Evolutionary conservation across 345 rosid species (phyloP), one percentile per base, ranked within the genome.

Genomic region (Psidium friedrichsthalianum): DNA sequence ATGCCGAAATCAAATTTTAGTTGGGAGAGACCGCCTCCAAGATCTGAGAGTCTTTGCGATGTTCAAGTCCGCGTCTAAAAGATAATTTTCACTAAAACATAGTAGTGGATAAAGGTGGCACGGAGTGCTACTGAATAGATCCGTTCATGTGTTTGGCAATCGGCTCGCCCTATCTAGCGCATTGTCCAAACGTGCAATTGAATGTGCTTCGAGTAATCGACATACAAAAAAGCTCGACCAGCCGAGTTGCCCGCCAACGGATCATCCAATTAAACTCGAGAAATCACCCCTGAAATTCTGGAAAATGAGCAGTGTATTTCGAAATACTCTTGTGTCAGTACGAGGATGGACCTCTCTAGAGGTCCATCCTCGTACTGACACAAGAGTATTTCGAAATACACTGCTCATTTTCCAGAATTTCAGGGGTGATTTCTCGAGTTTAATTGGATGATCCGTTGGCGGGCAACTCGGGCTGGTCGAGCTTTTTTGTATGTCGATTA

Each of bases 101-200:
- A 2, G 14, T 15, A 6, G 3, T n/a, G 49, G 49, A 44, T 44
- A 3, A 27, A 59, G 36, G 36, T n/a, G 74, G 74, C 20, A 0
- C 5, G 6, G 18, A 13, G n/a, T 27, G 14, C 36, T 27, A n/a
- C 14, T 5, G 40, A 59, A 13, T 3, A 59, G 20, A 27, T 32
- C 2, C 14, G 0, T 13, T 1, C 15, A 59, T 2, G 1, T 13
- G 36, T 59, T 59, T 59, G 4, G 13, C 4, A 11, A 22, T 15
- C 0, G 0, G 27, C 36, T 59, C 40, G 0, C 2, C 74, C 29
- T 59, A 13, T 11, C 29, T n/a, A 51, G 4, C 14, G 69, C 0
- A 29, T 12, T 12, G 32, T n/a, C 36, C 2, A n/a, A 59, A 1
- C 6, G 74, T 27, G 1, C 13, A 27, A 59, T 13, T 25, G 74